Conservation (phyloP, 1,284 basidiomycete species). For the Tilletia caries region DNA sequence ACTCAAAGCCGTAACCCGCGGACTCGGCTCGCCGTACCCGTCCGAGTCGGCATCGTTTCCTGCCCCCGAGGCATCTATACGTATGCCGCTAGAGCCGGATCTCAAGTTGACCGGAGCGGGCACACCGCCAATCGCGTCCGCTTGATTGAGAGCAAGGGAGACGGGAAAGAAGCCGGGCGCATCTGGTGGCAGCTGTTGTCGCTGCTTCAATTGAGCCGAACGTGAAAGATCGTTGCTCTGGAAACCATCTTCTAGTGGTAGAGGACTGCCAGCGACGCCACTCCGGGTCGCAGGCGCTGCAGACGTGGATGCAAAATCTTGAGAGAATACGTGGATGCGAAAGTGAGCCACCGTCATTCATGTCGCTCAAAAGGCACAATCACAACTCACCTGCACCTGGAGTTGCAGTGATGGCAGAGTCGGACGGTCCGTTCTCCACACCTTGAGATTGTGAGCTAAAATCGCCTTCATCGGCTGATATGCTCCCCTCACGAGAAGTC, state of each 20-base stretch:
- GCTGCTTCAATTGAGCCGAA: neutral
- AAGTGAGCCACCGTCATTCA: too few relatives aligned
- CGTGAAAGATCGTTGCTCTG: neutral
- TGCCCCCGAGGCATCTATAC: neutral
- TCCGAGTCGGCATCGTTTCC: slow-evolving; percentile 32
- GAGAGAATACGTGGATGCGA: too few relatives aligned
- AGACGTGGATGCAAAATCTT: too few relatives aligned
- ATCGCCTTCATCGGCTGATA: neutral
- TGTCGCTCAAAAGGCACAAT: too few relatives aligned
- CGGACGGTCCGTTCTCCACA: neutral
- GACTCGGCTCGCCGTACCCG: slow-evolving; percentile 31
- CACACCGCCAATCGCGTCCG: neutral
- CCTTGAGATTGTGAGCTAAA: neutral
- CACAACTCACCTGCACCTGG: too few relatives aligned
- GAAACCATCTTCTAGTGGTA: neutral
- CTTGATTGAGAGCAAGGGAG: neutral
- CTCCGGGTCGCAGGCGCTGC: too few relatives aligned
- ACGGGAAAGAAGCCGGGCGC: slow-evolving; percentile 8
- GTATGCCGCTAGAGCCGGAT: neutral
- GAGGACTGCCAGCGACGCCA: neutral
- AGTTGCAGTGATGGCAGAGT: neutral
- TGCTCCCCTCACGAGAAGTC: neutral
- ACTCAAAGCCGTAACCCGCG: neutral
- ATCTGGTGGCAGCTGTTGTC: neutral
- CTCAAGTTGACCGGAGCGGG: neutral